Conservation (phyloP, 306 rosid species). For the Rosa rugosa region DNA sequence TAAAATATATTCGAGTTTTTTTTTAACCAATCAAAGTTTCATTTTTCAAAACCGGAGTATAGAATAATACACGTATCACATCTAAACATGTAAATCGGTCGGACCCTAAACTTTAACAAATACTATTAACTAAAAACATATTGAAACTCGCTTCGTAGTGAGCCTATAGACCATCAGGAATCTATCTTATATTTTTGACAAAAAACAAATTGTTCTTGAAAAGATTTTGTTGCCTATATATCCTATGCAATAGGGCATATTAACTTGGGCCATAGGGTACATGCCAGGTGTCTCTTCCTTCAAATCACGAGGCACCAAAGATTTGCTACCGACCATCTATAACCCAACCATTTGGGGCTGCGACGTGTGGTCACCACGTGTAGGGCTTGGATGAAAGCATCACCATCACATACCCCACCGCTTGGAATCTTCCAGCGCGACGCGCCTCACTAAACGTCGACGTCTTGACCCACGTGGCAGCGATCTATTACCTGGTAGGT, state of each 20-base stretch:
- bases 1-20: too few species aligned
- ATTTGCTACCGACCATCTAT: slow-evolving; percentile 27
- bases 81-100: too few species aligned
- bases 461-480: slow-evolving; percentile 28
- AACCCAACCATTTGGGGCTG: slow-evolving; percentile 5
- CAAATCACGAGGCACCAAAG: slow-evolving; percentile 18
- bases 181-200: not conserved
- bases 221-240: not conserved
- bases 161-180: too few species aligned
- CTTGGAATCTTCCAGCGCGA: slow-evolving; percentile 29
- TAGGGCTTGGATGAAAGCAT: slow-evolving; percentile 23
- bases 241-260: not conserved
- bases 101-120: too few species aligned
- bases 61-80: too few species aligned
- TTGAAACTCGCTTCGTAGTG: too few species aligned
- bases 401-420: slow-evolving; percentile 23
- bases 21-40: too few species aligned
- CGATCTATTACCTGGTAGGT: slow-evolving; percentile 8
- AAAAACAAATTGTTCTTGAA: not conserved
- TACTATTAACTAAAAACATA: too few species aligned
- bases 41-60: too few species aligned
- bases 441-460: slow-evolving; percentile 31
- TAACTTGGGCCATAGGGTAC: not conserved
- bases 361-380: slow-evolving; percentile 26
- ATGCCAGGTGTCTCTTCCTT: slow-evolving; percentile 7